Evolutionary conservation across 805 yeast species (phyloP), one percentile per base, ranked within the genome.

Genomic region (Kodamaea leandrae): DNA sequence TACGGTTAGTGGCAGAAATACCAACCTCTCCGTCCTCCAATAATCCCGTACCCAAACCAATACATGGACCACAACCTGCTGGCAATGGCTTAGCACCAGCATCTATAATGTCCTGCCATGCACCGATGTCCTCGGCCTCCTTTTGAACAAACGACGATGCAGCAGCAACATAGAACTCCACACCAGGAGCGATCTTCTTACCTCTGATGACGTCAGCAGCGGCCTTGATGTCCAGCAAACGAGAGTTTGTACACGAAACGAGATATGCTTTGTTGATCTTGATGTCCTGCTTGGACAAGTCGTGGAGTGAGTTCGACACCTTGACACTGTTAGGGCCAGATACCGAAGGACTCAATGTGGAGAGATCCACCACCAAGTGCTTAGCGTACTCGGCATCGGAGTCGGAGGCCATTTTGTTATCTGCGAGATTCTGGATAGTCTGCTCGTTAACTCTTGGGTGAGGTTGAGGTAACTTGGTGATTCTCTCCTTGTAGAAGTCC

Each of bases 11-110:
- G 44, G 99, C 99, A 49, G 96, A 86, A 55, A 93, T 93, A 50
- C 99, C 99, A 44, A 93, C 95, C 65, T 93, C 98, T 33, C 99
- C 99, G 25, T 87, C 91, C 65, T 93, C 82, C 51, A 93, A 72
- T 49, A 93, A 71, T 37, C 99, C 99, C 20, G 95, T 76, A 42
- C 99, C 99, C 42, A 93, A 72, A 26, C 99, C 99, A 58, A 93
- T 93, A 72, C 99, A 93, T 17, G 99, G 99, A 34, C 99, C 99
- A 71, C 99, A 93, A 16, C 99, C 99, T 12, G 99, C 96, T 15
- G 98, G 98, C 53, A 93, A 77, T 25, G 96, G 87, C 53, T 71
- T 86, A 45, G 96, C 95, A 39, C 99, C 99, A 7, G 98, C 96
- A 42, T 83, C 91, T 36, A 93, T 56, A 44, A 93, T 74, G 15